Conservation (phyloP, 2,329 filamentous ascomycete genomes). For the Fusarium floridanum region DNA sequence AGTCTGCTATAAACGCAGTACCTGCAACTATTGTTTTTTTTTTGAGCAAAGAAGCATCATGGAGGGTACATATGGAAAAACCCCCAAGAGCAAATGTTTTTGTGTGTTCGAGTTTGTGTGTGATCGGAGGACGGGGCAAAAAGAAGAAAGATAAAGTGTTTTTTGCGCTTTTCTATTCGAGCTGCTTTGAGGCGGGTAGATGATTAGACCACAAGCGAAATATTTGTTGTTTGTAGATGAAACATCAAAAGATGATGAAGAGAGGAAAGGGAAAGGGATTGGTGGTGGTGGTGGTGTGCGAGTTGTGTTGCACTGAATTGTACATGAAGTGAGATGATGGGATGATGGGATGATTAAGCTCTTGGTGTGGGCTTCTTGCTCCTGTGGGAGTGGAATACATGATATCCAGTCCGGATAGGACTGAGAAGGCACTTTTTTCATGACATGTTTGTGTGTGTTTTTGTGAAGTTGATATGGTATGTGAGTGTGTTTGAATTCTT, state of each 20-base stretch:
- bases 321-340: not conserved
- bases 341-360: conserved; percentile 3
- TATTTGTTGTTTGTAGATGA: conserved; percentile 16
- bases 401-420: conserved; percentile 12
- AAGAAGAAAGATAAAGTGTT: conserved; percentile 1
- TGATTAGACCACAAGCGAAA: conserved; percentile 23
- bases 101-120: not conserved
- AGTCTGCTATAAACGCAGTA: conserved; percentile 14
- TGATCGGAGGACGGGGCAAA: not conserved
- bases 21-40: conserved; percentile 6
- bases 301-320: not conserved
- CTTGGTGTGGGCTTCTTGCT: conserved; percentile 11
- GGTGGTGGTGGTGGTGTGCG: not conserved
- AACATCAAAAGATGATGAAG: conserved; percentile 7
- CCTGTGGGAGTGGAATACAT: conserved; percentile 22
- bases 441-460: not conserved
- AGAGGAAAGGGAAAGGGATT: not conserved
- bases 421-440: conserved; percentile 4
- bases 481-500: no score
- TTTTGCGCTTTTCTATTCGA: no score
- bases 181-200: not conserved
- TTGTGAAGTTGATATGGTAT: not conserved
- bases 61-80: conserved; percentile 19
- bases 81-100: conserved; percentile 20
- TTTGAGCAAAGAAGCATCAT: conserved; percentile 26